Conservation (phyloP, 306 rosid species). For the Abrus pulchellus region DNA sequence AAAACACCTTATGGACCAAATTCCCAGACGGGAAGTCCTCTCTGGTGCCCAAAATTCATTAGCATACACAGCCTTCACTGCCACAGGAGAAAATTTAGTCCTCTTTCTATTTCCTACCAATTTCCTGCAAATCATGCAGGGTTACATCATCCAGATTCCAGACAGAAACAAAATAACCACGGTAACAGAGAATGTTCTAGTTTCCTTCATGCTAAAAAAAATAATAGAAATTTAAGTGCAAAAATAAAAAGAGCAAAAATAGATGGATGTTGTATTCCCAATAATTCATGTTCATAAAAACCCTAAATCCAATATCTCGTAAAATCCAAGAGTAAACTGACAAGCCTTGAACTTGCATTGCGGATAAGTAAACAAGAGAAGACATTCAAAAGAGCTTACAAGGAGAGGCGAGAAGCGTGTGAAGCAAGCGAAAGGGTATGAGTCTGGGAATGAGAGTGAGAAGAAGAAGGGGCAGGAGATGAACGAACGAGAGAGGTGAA, state of each 20-base stretch:
- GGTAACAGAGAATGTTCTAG: not conserved
- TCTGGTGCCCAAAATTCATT: conserved; percentile 63
- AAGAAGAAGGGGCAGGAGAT: conserved; percentile 52
- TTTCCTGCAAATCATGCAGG: conserved; percentile 62
- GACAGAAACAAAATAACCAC: not conserved
- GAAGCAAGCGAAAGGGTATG: conserved; percentile 1
- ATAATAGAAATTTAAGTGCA: not conserved
- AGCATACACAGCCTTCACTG: conserved; percentile 63
- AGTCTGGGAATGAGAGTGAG: conserved; percentile 22
- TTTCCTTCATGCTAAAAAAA: not conserved
- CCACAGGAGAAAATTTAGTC: conserved; percentile 43
- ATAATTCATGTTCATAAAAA: not conserved
- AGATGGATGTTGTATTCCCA: not conserved
- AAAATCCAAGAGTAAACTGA: not conserved
- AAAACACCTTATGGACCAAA: conserved; percentile 81
- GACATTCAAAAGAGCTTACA: not conserved
- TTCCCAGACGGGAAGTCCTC: conserved; percentile 60
- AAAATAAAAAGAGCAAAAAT: not conserved
- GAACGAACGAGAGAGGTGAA: conserved; percentile 60
- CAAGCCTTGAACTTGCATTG: not conserved
- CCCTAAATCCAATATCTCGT: conserved; percentile 4
- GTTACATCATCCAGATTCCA: not conserved
- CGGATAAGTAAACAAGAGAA: not conserved
- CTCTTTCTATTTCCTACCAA: conserved; percentile 51
- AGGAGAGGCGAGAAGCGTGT: conserved; percentile 39